phyloP scores from a whole-genome alignment of 805 yeast genomes.

The Spathaspora hagerdaliae region DNA sequence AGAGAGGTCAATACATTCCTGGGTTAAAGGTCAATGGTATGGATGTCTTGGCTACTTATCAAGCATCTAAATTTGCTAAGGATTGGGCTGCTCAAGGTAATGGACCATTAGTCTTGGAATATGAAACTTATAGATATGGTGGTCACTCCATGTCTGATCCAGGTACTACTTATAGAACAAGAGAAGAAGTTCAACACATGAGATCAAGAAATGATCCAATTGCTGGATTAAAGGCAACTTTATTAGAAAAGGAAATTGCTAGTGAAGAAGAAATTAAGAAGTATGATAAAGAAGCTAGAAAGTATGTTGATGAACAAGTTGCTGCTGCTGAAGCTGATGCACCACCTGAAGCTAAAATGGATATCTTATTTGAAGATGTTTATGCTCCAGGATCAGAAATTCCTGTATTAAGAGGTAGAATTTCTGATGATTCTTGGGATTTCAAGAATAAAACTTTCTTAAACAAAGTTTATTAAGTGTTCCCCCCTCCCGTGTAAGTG shows the following conservation, averaged over 20 bases:
- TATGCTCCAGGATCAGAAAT: constrained; percentile 93
- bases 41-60: constrained; percentile 94
- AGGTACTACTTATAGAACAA: constrained; percentile 99
- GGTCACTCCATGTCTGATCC: constrained; percentile 99
- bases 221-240: constrained; percentile 86
- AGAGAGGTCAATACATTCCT: constrained; percentile 99
- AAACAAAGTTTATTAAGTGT: constrained; percentile 42
- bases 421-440: constrained; percentile 92
- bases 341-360: constrained; percentile 94
- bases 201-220: constrained; percentile 98
- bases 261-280: constrained; percentile 92
- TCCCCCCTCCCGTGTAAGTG: too few species aligned
- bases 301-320: constrained; percentile 90
- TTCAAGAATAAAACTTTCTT: constrained; percentile 50
- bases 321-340: constrained; percentile 91
- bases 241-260: constrained; percentile 79
- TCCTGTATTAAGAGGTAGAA: constrained; percentile 92
- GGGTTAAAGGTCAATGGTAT: constrained; percentile 98
- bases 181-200: constrained; percentile 99
- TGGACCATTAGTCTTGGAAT: constrained; percentile 94
- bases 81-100: constrained; percentile 92
- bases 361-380: constrained; percentile 92
- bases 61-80: constrained; percentile 94
- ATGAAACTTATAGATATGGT: constrained; percentile 98
- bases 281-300: constrained; percentile 94